Conservation (phyloP, 2,329 filamentous ascomycete species). For the Elsinoe batatas region DNA sequence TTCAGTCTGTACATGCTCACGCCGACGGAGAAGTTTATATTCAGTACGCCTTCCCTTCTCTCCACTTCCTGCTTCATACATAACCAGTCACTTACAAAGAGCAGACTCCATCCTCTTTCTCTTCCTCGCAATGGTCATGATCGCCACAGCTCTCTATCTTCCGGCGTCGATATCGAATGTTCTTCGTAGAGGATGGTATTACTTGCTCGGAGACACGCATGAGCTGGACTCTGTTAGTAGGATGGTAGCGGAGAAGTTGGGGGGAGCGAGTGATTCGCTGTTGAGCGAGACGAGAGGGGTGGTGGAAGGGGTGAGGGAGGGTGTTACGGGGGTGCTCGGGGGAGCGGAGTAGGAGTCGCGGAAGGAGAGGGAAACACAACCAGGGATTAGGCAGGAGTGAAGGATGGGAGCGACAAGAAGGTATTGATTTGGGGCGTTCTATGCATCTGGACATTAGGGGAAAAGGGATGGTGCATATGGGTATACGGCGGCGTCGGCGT, state of each 20-base stretch:
- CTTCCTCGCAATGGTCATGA: conserved; percentile 73
- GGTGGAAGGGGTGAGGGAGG: conserved; percentile 13
- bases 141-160: conserved; percentile 84
- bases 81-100: background rate
- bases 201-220: conserved; percentile 57
- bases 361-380: background rate
- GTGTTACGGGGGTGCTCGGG: background rate
- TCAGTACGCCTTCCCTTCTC: conserved; percentile 59
- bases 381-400: background rate
- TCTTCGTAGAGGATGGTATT: conserved; percentile 81
- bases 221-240: background rate
- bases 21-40: conserved; percentile 89
- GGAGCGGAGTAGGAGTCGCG: background rate
- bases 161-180: conserved; percentile 82
- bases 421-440: background rate
- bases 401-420: too few species aligned
- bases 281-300: conserved; percentile 18
- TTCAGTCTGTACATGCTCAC: conserved; percentile 97
- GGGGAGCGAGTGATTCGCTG: conserved; percentile 12
- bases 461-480: background rate
- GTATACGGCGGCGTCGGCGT: background rate
- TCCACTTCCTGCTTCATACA: background rate
- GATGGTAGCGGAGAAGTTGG: conserved; percentile 11
- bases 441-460: background rate
- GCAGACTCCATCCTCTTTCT: conserved; percentile 87